phyloP scores from a whole-genome alignment of 2,329 filamentous ascomycete species.

The Talaromyces amestolkiae region DNA sequence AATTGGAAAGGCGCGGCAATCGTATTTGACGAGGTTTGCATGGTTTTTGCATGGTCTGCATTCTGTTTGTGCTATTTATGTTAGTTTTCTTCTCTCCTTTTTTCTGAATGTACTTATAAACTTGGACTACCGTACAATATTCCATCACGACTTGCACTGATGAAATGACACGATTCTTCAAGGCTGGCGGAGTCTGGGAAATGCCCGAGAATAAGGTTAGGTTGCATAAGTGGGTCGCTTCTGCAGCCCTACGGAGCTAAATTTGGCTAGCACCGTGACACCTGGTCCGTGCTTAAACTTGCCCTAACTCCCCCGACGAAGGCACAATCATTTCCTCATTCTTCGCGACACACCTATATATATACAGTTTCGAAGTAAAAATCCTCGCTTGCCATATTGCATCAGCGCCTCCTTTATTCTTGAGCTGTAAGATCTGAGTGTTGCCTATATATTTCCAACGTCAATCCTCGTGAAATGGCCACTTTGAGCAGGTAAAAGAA shows the following conservation, averaged over 20 bases:
- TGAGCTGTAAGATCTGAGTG: not conserved
- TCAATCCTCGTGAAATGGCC: not conserved
- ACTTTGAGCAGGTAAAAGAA: not conserved
- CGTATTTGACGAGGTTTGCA: not conserved
- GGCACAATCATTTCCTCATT: not conserved
- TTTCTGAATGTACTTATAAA: not conserved
- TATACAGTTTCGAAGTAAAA: not conserved
- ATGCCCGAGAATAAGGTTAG: not conserved
- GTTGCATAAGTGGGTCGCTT: slow-evolving; percentile 1
- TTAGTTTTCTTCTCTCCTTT: not conserved
- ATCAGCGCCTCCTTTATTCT: not conserved
- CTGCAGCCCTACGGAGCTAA: slow-evolving; percentile 11
- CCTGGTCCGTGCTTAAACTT: slow-evolving; percentile 3
- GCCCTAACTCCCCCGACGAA: not conserved
- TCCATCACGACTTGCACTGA: not conserved
- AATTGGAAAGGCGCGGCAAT: slow-evolving; percentile 4
- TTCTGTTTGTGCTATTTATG: not conserved
- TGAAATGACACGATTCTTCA: not conserved
- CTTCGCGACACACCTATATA: not conserved
- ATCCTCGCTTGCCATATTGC: not conserved
- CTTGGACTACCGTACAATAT: not conserved
- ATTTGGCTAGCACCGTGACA: not conserved
- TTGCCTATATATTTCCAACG: not conserved
- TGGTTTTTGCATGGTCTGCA: not conserved
- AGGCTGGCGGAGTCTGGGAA: not conserved